Evolutionary conservation across 2,329 filamentous ascomycete species (phyloP), one percentile per base, ranked within the genome.

Genomic region (Trichoderma guizhouense): DNA sequence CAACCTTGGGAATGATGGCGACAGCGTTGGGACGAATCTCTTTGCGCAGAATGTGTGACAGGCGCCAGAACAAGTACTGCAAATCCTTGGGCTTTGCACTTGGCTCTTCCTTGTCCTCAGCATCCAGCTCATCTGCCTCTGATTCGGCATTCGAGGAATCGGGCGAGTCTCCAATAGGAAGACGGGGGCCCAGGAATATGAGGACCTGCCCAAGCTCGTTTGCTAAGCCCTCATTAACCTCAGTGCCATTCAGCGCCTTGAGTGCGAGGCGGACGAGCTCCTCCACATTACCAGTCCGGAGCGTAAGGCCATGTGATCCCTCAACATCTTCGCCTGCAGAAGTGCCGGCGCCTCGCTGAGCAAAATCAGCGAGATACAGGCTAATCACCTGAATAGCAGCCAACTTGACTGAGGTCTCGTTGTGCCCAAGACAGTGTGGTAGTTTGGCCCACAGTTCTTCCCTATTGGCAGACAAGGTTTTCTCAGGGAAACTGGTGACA

Each of bases 331-430:
- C 80, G 2, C 83, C 84, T 4, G 77, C 72, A 11, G 77, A 32
- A 82, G 82, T 71, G 89, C 86, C 34, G 78, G 79, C 34, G 84
- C 84, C 58, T 86, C 87, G 76, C 88, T 87, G 87, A 26, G 92
- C 92, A 74, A 97, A 90, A 79, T 97, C 93, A 4, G 90, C 88
- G 76, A 98, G 90, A 81, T 93, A 96, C n/a, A 87, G 85, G 61
- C 91, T 91, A 53, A 95, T 83, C 21, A 98, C 84, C 73, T 89
- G 91, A 12, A 94, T 89, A 21, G 94, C 89, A 8, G 90, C 91
- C 64, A 94, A 86, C 79, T 96, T 95, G 72, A 98, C 90, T 80
- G 90, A 89, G 2, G 88, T 83, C 75, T 96, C 89, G 2, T 89
- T 87, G 77, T 93, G 93, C 24, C 90, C 89, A 21, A 97, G 86